Percentiles rank a stretch among this genome's conserved stretches.
These are phyloP conservation scores for Schwanniomyces yamadae DNA, from an alignment of 805 yeast genomes.

Conservation along the genomic window DNA sequence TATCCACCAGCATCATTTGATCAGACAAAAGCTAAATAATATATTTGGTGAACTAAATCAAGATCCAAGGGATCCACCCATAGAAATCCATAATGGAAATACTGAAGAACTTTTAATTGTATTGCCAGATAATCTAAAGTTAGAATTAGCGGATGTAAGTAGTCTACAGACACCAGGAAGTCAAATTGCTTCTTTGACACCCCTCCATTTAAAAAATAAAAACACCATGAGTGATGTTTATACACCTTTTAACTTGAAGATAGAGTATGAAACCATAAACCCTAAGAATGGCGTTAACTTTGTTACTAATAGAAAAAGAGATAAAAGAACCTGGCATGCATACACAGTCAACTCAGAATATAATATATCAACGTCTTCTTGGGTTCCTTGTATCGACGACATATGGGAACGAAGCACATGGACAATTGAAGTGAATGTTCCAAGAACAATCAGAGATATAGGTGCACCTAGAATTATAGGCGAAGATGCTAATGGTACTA, in stretches of 20 bases:
- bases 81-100: constrained; percentile 26
- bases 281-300: constrained; percentile 77
- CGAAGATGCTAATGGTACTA: constrained; percentile 17
- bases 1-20: constrained; percentile 58
- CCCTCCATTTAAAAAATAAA: constrained; percentile 33
- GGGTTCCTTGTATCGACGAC: constrained; percentile 96
- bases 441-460: constrained; percentile 74
- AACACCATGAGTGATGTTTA: constrained; percentile 43
- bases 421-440: constrained; percentile 85
- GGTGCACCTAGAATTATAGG: constrained; percentile 48
- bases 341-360: constrained; percentile 79
- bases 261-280: constrained; percentile 63
- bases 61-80: constrained; percentile 22
- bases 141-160: constrained; percentile 41
- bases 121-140: constrained; percentile 64
- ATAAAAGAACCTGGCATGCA: constrained; percentile 69
- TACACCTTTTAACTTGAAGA: constrained; percentile 70
- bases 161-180: constrained; percentile 29
- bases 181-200: constrained; percentile 31
- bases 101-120: constrained; percentile 65
- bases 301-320: constrained; percentile 56
- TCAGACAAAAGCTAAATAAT: constrained; percentile 52
- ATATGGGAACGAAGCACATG: constrained; percentile 87
- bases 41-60: constrained; percentile 49
- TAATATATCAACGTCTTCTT: constrained; percentile 83